These are phyloP conservation scores for Aspergillus viridinutans DNA, from an alignment of 2,329 filamentous ascomycete species.

Conservation along the genomic window DNA sequence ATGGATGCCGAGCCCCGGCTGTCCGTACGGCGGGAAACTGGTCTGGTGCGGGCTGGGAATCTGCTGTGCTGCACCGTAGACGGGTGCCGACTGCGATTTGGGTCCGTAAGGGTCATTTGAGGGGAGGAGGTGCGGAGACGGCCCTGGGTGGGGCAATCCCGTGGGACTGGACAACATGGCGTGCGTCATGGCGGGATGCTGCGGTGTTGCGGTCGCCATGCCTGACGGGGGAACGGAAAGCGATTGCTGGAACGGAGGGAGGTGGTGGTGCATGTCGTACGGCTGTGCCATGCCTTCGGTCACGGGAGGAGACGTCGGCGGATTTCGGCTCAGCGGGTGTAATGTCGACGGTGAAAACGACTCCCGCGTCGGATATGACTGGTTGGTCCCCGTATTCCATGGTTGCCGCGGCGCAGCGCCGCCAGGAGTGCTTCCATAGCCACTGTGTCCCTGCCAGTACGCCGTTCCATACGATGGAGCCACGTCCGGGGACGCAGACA, in stretches of 20 bases:
- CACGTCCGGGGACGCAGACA: constrained; percentile 31
- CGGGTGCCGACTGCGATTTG: constrained; percentile 50
- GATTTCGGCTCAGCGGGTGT: constrained; percentile 50
- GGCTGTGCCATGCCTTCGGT: constrained; percentile 63
- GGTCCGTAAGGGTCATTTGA: constrained; percentile 58
- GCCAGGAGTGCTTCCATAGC: constrained; percentile 50
- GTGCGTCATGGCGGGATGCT: constrained; percentile 43
- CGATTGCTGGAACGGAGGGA: constrained; percentile 60
- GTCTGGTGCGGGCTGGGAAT: constrained; percentile 49
- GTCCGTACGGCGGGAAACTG: constrained; percentile 36
- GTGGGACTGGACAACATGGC: constrained; percentile 49
- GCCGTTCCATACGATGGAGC: constrained; percentile 49
- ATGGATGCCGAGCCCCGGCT: constrained; percentile 37
- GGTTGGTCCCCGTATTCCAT: constrained; percentile 39
- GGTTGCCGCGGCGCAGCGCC: constrained; percentile 40
- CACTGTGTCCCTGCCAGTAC: constrained; percentile 59
- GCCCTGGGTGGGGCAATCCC: constrained; percentile 19
- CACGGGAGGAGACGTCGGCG: constrained; percentile 56
- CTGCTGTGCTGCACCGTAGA: constrained; percentile 36
- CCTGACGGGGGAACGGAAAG: constrained; percentile 53
- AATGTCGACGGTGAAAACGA: constrained; percentile 55
- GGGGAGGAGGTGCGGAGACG: constrained; percentile 50
- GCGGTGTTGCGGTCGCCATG: constrained; percentile 23
- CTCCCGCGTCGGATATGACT: constrained; percentile 44
- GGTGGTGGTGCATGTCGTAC: constrained; percentile 59